Conservation (phyloP, 768 basidiomycete species). For the Porpolomopsis calyptriformis region DNA sequence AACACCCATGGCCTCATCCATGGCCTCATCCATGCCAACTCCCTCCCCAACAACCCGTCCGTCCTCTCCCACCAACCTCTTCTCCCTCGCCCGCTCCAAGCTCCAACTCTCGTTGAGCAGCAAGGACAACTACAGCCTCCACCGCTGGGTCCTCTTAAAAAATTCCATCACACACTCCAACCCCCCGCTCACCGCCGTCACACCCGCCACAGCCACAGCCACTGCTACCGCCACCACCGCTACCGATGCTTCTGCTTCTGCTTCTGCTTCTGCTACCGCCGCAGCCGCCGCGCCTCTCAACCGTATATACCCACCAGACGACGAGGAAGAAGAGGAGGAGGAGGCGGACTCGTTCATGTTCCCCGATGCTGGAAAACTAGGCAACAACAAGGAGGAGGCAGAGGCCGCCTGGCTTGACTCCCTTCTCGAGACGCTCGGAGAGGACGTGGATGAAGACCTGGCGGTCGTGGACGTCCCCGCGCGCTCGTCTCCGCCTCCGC, state of each 20-base stretch:
- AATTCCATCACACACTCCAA: slow-evolving; percentile 61
- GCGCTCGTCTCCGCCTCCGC: too few species aligned
- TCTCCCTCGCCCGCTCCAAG: slow-evolving; percentile 61
- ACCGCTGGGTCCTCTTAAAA: slow-evolving; percentile 83
- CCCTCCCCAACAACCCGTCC: slow-evolving; percentile 33
- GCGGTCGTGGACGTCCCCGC: slow-evolving; percentile 34
- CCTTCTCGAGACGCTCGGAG: slow-evolving; percentile 60
- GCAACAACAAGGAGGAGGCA: slow-evolving; percentile 28
- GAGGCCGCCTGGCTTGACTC: slow-evolving; percentile 81
- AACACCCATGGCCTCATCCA: slow-evolving; percentile 9
- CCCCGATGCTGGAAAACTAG: slow-evolving; percentile 59
- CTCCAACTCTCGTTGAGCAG: slow-evolving; percentile 51
- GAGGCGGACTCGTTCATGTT: slow-evolving; percentile 70
- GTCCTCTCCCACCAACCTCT: slow-evolving; percentile 37
- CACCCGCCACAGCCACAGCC: too few species aligned
- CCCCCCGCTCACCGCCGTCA: too few species aligned
- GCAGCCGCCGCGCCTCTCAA: slow-evolving; percentile 17
- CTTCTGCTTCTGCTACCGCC: slow-evolving; percentile 21
- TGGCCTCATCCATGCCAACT: slow-evolving; percentile 11
- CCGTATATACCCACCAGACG: slow-evolving; percentile 28
- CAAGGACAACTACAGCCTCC: slow-evolving; percentile 65
- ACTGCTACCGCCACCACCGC: slow-evolving; percentile 21
- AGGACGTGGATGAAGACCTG: slow-evolving; percentile 56
- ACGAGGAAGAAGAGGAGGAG: slow-evolving; percentile 39
- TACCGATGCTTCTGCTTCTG: slow-evolving; percentile 19